Evolutionary conservation across 2,329 filamentous ascomycete genomes (phyloP).

Genomic region (Leptographium flavum): DNA sequence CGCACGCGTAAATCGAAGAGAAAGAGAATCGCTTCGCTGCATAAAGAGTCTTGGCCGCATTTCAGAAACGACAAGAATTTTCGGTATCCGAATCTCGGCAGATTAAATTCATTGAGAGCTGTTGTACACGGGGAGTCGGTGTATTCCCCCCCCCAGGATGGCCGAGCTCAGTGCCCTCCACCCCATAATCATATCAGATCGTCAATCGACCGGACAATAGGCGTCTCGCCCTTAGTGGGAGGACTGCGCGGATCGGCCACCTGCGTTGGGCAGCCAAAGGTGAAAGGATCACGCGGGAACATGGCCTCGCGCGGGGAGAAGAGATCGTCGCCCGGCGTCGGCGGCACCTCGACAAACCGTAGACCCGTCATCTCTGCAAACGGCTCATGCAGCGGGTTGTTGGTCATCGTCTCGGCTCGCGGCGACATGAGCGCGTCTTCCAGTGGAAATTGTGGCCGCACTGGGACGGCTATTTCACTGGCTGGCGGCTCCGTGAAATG

Average conservation of each 20-base stretch:
- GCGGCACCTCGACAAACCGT: conserved; percentile 37
- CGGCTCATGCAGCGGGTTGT: conserved; percentile 44
- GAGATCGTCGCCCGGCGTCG: conserved; percentile 35
- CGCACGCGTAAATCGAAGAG: background rate
- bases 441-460: conserved; percentile 1
- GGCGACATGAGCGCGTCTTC: conserved; percentile 52
- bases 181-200: conserved; percentile 44
- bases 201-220: conserved; percentile 65
- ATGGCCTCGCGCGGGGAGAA: conserved; percentile 38
- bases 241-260: conserved; percentile 58
- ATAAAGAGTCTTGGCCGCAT: too few relatives aligned
- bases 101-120: too few relatives aligned
- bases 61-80: too few relatives aligned
- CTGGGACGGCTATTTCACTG: background rate
- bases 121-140: background rate
- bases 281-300: conserved; percentile 38
- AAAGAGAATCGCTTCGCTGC: background rate
- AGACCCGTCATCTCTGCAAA: conserved; percentile 29
- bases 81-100: too few relatives aligned
- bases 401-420: conserved; percentile 57
- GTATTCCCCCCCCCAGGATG: background rate
- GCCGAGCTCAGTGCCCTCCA: background rate
- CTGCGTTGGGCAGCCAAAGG: conserved; percentile 36
- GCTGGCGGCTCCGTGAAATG: background rate
- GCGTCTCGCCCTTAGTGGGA: conserved; percentile 57